Evolutionary conservation across 2,329 filamentous ascomycete genomes (phyloP), one percentile per base, ranked within the genome.

Genomic region (Beauveria caledonica): DNA sequence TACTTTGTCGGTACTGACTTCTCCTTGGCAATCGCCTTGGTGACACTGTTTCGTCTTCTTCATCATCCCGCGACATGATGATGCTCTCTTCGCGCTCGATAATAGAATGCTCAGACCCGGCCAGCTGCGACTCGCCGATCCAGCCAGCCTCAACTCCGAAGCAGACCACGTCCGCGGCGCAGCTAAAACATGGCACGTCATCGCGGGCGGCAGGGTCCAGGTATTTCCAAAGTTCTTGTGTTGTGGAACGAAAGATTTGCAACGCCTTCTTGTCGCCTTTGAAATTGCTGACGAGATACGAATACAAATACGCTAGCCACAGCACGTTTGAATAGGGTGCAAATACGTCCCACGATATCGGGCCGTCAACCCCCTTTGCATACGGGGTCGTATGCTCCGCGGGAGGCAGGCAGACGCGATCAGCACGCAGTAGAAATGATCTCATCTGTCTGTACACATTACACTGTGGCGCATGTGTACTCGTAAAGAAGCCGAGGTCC

Each of bases 291-390:
- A 74, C 66, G 60, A 85, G 70, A 68, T 84, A 85, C 40, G 76
- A 72, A 65, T 85, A 85, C 5, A 86, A 72, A 63, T 86, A 87
- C 3, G 82, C 80, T 46, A 87, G 75, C 85, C 85, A 87, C 19
- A 87, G 72, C 1, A 86, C 82, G 63, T 87, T 87, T 5, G 82
- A 86, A 68, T 86, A 87, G 1, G 85, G 83, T 29, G 77, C 77
- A 64, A 81, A 79, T 1, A 72, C 75, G 5, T 74, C 69, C 85
- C 85, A 87, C 1, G 76, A 78, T 11, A 85, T 74, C 3, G 78
- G 69, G 1, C 78, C 80, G 60, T 78, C 73, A 40, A 78, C 66
- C 1, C 77, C 77, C 17, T 68, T 64, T 33, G 76, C 74, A 64
- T 83, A 82, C 0, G 80, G 76, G 3, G 68, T 75, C 52, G 71